Base-by-base conservation (phyloP, 192 early-diverging fungal species). In the Coemansia sp. region DNA sequence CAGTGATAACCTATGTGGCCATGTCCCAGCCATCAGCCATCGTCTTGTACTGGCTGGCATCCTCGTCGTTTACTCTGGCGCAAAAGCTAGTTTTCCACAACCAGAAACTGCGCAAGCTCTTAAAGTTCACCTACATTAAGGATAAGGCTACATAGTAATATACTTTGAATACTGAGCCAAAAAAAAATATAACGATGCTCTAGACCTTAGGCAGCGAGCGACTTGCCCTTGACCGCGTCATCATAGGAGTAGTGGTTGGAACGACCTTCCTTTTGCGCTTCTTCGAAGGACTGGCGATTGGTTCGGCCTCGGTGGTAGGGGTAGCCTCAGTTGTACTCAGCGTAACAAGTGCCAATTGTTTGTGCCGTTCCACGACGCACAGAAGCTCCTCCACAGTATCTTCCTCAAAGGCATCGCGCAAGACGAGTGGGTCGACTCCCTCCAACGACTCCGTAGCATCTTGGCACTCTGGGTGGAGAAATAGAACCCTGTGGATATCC, bases 1-100 rank as follows among this genome's bases (percentile, higher is more conserved):
- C 58, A 13, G 0, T 68, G 3, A 51, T 75, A 1, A 62, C 63
- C 3, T 42, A 15, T 3, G 29, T 71, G 0, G 69, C 68, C 1
- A 0, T 58, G 29, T 22, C 11, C 6, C 66, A 67, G 62, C 80
- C 80, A 2, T 36, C 76, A 0, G 72, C 63, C 2, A 46, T 83
- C 19, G 64, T 69, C 7, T 58, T 70, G 3, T 83, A 83, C 64
- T 83, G 80, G 80, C 9, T 61, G 5, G 22, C 66, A 9, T 78
- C 80, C 0, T 59, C 80, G 1, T 34, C 67, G 4, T 69, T 78
- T 22, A 74, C 58, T 8, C 59, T 77, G 40, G 20, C 46, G 12
- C 76, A 75, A 44, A 67, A 58, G 48, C 7, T 71, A 17, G 50
- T 67, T 4, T 75, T 78, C n/a, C 41, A 58, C 17, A 75, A 67